Evolutionary conservation across 2,329 filamentous ascomycete species (phyloP), one percentile per base, ranked within the genome.

Genomic region (Botrytis aclada): DNA sequence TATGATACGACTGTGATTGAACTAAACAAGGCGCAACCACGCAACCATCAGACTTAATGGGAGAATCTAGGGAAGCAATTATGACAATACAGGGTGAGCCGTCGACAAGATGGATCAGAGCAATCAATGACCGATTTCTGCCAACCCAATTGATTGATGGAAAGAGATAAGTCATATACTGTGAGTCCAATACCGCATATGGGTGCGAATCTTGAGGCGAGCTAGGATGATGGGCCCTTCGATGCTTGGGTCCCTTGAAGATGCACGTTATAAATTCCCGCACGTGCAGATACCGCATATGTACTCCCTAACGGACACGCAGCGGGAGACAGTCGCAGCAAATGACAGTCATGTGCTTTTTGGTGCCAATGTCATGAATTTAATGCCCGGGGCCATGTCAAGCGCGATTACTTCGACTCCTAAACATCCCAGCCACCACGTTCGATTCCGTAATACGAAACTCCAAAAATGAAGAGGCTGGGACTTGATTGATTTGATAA

Each of bases 331-430:
- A 69, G 65, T 69, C 65, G 65, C 65, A 69, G 65, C 34, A 69
- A 69, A 69, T 41, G 72, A 66, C 71, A 76, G 74, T 77, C 76
- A 78, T 75, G 75, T 78, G 77, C 72, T 74, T 72, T 70, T 34
- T 32, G 61, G 47, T 56, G 56, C 54, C 45, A 73, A 73, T 72
- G 74, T 63, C 63, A 60, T 64, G 16, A 25, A 29, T 29, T 43
- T 8, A 65, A 63, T 47, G 43, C 10, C 43, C 43, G 43, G 41
- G 43, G 18, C 34, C 34, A 37, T 54, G 47, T 56, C 64, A 74
- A 72, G 67, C 54, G 47, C 47, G 34, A 37, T n/a, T 34, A 29
- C 32, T n/a, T 66, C 32, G 10, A 51, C 22, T 22, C 39, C 34
- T 32, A 25, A 69, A 47, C 58, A 58, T 64, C 45, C 66, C 62